Evolutionary conservation across 306 rosid genomes (phyloP).

Genomic region (Acacia crassicarpa): DNA sequence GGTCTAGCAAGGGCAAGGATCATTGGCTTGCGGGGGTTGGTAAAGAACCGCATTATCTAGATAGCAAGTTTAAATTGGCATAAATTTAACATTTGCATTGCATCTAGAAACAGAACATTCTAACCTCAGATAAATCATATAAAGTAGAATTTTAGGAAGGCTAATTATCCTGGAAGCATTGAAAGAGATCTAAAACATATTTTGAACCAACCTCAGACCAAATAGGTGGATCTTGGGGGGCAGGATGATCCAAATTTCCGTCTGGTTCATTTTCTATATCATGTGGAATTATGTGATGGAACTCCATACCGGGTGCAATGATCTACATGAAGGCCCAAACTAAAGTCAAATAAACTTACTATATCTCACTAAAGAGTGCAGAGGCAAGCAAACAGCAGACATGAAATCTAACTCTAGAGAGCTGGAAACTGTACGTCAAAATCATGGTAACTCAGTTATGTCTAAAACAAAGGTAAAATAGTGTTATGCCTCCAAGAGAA

Average conservation of each 20-base stretch:
- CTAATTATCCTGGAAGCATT: slow-evolving; percentile 30
- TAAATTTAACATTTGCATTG: slow-evolving; percentile 32
- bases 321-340: slow-evolving; percentile 47
- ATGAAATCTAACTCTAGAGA: slow-evolving; percentile 33
- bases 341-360: slow-evolving; percentile 18
- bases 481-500: neutral
- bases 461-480: slow-evolving; percentile 16
- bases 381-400: slow-evolving; percentile 12
- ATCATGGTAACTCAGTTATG: slow-evolving; percentile 14
- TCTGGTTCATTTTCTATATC: slow-evolving; percentile 88
- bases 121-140: slow-evolving; percentile 18
- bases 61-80: slow-evolving; percentile 30
- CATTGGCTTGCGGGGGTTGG: slow-evolving; percentile 96
- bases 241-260: slow-evolving; percentile 80
- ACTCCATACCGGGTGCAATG: slow-evolving; percentile 99
- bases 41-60: slow-evolving; percentile 97
- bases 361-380: neutral
- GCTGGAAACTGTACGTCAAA: slow-evolving; percentile 28
- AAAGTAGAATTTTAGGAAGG: slow-evolving; percentile 24
- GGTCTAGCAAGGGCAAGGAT: slow-evolving; percentile 99
- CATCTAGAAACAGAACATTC: slow-evolving; percentile 14
- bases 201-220: slow-evolving; percentile 78
- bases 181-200: slow-evolving; percentile 36
- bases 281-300: slow-evolving; percentile 85
- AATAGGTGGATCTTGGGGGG: slow-evolving; percentile 87